Evolutionary conservation across 805 yeast species (phyloP), one percentile per base, ranked within the genome.

Genomic region (Phaffomyces antillensis): DNA sequence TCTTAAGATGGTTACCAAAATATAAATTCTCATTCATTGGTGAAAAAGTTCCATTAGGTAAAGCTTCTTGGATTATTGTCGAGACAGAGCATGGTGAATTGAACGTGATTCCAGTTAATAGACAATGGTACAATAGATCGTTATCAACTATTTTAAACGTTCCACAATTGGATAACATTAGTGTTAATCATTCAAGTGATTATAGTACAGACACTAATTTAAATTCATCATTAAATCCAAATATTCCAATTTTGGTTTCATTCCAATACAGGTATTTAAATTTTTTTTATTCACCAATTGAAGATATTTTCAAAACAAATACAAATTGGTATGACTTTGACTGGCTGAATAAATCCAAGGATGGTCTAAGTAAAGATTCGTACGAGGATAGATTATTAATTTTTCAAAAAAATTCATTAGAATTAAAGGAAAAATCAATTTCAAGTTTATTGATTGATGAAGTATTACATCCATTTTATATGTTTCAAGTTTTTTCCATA

Each of bases 71-170:
- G 93, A 84, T 90, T 15, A 95, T 89, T 16, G 73, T 93, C 23
- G 99, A 93, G 65, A 95, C 88, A 53, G 97, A 90, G 61, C 83
- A 79, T 70, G 98, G 97, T 17, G 96, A 88, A 54, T 72, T 93
- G 49, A 72, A 76, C 33, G 74, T 83, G 17, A 73, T 78, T 5
- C 61, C 66, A 3, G 79, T 93, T 13, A 56, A 67, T 1, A 75
- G 83, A 51, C 64, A 66, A 37, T 74, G 86, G 70, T 86, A 83
- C 58, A 81, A 84, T 54, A 78, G 86, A 53, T 72, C 86, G 11
- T 58, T 91, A 31, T 84, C 95, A 2, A 76, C 85, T 0, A 77
- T 86, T 25, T 73, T 91, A 54, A 62, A 66, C 34, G 58, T 59
- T 11, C 62, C 61, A 13, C 53, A 49, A 5, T 41, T 55, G 28